Percentiles rank a stretch among this genome's conserved stretches.
phyloP scores from a whole-genome alignment of 2,329 filamentous ascomycete species.

The Calonectria pteridis region DNA sequence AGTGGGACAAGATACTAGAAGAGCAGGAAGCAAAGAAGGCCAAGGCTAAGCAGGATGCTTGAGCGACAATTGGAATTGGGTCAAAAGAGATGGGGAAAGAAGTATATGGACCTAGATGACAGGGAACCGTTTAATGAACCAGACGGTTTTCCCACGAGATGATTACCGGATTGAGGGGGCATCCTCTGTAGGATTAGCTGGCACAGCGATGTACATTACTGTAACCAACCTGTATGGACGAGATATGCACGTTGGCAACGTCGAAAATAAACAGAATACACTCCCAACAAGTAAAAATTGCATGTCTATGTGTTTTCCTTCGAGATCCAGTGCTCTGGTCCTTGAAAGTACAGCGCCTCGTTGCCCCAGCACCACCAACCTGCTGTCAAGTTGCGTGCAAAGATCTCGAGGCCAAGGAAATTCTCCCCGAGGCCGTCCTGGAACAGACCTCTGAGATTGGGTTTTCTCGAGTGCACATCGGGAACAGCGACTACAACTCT shows the following conservation, averaged over 20 bases:
- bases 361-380: slow-evolving; percentile 87
- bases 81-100: slow-evolving; percentile 22
- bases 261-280: slow-evolving; percentile 41
- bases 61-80: slow-evolving; percentile 8
- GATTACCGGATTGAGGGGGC: slow-evolving; percentile 15
- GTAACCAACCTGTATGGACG: slow-evolving; percentile 42
- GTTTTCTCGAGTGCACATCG: slow-evolving; percentile 84
- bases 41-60: slow-evolving; percentile 39
- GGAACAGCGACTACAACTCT: slow-evolving; percentile 78
- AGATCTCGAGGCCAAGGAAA: slow-evolving; percentile 78
- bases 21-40: slow-evolving; percentile 40
- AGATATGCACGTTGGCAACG: slow-evolving; percentile 37
- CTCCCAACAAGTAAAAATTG: slow-evolving; percentile 39
- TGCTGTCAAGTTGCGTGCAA: slow-evolving; percentile 78
- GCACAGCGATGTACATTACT: slow-evolving; percentile 50
- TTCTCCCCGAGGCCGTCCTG: slow-evolving; percentile 63
- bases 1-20: slow-evolving; percentile 56
- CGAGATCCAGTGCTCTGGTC: slow-evolving; percentile 62
- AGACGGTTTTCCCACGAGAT: slow-evolving; percentile 31
- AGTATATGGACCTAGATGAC: slow-evolving; percentile 18
- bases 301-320: slow-evolving; percentile 27
- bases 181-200: slow-evolving; percentile 45
- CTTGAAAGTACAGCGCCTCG: slow-evolving; percentile 78
- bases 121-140: slow-evolving; percentile 39
- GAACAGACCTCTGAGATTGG: slow-evolving; percentile 74